Evolutionary conservation across 495 filamentous ascomycete genomes (phyloP), one percentile per base, ranked within the genome.

Genomic region (Tuber microsphaerosporum): DNA sequence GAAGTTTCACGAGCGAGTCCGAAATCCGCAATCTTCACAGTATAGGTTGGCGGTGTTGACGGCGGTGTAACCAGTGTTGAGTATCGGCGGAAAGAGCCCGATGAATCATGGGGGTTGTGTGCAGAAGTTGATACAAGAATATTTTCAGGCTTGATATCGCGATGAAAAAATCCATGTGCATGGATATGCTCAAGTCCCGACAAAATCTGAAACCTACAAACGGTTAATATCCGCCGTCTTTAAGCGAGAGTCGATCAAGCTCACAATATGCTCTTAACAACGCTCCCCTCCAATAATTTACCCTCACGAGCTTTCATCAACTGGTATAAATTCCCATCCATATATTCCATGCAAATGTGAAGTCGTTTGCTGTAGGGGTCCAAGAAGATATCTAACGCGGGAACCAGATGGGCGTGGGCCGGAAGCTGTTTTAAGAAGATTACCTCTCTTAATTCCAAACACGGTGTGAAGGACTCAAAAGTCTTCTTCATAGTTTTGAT

Each of bases 401-500:
- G 96, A 34, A 99, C 96, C 31, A 99, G 87, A 85, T 99, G 96
- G 74, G 89, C 87, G 82, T 99, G 96, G 69, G 88, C 85, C 0
- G 96, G 96, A 22, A 99, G 85, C 19, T 94, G 93, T 77, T 92
- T 89, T 39, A 99, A 87, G 85, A 99, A 99, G 83, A 98, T 94
- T 72, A 99, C 96, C 84, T 99, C 96, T 75, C 95, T 89, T 69
- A 99, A 87, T 82, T 99, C 95, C 76, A 97, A 83, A 83, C 96
- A 98, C 61, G 92, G 92, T 37, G 87, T 85, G 82, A 98, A 92
- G 6, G 92, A 94, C 51, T 98, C 94, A 79, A 98, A 99, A 0
- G 92, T 93, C 88, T 99, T 99, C 88, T 99, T 99, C 96, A 99
- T 98, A 26, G 95, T 97, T 86, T 99, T 99, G 83, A 99, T 97